Percentiles rank a stretch among this genome's conserved stretches.
Conservation (phyloP, 805 yeast species). For the Wickerhamiella brachini region DNA sequence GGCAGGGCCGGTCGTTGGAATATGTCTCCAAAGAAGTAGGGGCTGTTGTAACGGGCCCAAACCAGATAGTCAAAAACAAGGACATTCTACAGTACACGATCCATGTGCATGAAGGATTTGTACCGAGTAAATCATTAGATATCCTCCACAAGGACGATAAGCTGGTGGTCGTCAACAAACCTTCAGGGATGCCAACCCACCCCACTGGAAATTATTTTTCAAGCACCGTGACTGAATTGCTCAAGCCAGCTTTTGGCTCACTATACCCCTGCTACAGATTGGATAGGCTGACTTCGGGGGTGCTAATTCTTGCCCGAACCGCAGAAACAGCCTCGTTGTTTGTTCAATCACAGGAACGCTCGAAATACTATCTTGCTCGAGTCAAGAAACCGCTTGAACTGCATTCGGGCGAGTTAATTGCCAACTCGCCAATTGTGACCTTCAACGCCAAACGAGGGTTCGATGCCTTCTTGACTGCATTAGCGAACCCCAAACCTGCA, state of each 20-base stretch:
- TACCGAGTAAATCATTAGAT: conserved; percentile 57
- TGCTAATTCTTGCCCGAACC: conserved; percentile 13
- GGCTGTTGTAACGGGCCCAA: conserved; percentile 11
- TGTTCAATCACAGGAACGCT: not conserved
- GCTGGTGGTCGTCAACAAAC: conserved; percentile 73
- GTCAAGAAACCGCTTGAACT: conserved; percentile 4
- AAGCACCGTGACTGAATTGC: conserved; percentile 29
- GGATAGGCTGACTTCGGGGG: conserved; percentile 20
- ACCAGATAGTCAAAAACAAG: conserved; percentile 49
- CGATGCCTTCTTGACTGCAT: conserved; percentile 4
- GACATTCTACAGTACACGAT: conserved; percentile 65
- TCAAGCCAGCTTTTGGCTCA: conserved; percentile 8
- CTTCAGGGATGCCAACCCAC: conserved; percentile 88
- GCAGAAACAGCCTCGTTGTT: conserved; percentile 8
- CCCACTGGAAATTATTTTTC: conserved; percentile 76
- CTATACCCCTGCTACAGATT: conserved; percentile 18
- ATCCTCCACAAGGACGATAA: conserved; percentile 58
- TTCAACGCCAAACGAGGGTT: conserved; percentile 18
- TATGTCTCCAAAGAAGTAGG: conserved; percentile 14
- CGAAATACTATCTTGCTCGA: conserved; percentile 12
- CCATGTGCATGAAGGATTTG: conserved; percentile 65
- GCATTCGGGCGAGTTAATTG: not conserved
- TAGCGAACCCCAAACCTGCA: conserved; percentile 10
- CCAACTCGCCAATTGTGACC: conserved; percentile 11
- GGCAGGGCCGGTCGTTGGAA: conserved; percentile 12